Conservation (phyloP, 2,329 filamentous ascomycete species). For the Talaromyces atroroseus region DNA sequence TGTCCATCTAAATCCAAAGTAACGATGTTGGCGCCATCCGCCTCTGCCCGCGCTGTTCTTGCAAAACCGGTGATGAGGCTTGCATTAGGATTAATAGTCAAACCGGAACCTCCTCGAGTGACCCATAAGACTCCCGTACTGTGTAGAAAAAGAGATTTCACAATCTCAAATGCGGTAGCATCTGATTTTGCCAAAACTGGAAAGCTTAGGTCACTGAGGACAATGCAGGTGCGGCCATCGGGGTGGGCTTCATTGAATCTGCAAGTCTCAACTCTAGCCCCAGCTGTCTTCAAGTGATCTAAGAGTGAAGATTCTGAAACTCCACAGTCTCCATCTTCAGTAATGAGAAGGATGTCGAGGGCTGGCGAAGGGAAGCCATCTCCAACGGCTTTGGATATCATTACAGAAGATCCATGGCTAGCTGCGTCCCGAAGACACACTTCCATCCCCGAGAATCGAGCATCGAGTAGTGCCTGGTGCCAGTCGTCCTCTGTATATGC, state of each 20-base stretch:
- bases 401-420: background rate
- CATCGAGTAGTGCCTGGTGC: no score
- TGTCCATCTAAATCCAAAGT: constrained; percentile 23
- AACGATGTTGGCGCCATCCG: background rate
- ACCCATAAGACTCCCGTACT: background rate
- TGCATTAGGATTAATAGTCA: background rate
- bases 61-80: constrained; percentile 5
- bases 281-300: background rate
- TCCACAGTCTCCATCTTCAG: background rate
- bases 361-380: background rate
- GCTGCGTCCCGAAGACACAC: background rate
- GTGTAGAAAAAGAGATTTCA: background rate
- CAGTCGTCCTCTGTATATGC: background rate
- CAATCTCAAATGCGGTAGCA: background rate
- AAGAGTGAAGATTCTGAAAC: background rate
- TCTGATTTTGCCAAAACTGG: background rate
- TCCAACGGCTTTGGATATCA: background rate
- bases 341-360: background rate
- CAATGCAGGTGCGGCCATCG: background rate
- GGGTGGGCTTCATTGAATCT: background rate
- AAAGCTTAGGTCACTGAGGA: background rate
- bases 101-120: background rate
- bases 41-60: constrained; percentile 4
- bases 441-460: no score
- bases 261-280: background rate